Evolutionary conservation across 495 filamentous ascomycete genomes (phyloP).

Genomic region (Daldinia caldariorum): DNA sequence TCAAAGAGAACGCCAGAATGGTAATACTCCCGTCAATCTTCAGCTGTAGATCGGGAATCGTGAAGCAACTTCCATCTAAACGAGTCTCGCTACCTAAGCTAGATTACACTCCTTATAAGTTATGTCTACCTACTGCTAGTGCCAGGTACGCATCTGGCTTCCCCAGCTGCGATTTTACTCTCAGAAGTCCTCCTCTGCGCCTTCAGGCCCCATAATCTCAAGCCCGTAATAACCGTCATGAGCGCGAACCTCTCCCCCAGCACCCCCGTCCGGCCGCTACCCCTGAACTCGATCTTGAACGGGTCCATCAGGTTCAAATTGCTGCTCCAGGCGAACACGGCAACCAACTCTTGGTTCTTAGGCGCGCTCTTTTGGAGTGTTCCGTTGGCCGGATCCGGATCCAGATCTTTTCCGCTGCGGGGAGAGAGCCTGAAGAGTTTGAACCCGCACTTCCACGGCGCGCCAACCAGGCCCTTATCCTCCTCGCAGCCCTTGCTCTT

Average conservation of each 20-base stretch:
- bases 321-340: constrained; percentile 11
- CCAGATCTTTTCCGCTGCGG: not conserved
- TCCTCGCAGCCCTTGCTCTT: constrained; percentile 11
- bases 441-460: constrained; percentile 13
- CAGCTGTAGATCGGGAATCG: not conserved
- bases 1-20: not conserved
- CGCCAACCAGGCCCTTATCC: not conserved
- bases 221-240: constrained; percentile 1
- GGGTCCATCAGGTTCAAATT: constrained; percentile 8
- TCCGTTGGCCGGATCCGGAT: not conserved
- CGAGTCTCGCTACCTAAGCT: not conserved
- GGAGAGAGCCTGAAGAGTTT: constrained; percentile 8
- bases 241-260: constrained; percentile 20
- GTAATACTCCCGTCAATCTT: not conserved
- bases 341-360: constrained; percentile 3
- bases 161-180: not conserved
- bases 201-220: constrained; percentile 15
- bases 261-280: not conserved
- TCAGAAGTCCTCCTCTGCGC: not conserved
- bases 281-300: constrained; percentile 13
- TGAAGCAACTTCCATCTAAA: not conserved
- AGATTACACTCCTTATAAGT: not conserved
- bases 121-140: not conserved
- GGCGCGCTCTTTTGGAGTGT: not conserved
- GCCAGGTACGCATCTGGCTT: not conserved